Conservation (phyloP, 1,284 basidiomycete species). For the Ustanciosporium gigantosporum region DNA sequence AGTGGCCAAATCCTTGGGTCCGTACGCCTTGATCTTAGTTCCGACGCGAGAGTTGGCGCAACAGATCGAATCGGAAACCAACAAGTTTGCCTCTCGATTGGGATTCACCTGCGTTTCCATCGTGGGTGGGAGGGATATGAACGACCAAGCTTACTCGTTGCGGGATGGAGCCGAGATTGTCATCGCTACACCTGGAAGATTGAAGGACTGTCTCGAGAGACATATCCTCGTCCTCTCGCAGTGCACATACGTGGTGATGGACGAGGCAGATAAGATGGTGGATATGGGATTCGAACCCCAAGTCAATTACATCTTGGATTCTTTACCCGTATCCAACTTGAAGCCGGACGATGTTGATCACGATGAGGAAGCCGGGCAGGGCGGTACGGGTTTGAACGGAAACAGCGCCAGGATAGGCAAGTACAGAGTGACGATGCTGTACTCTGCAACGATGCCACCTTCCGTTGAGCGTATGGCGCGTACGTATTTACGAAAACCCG, state of each 20-base stretch:
- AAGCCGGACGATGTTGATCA: conserved; percentile 70
- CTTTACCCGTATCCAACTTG: conserved; percentile 81
- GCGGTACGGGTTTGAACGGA: conserved; percentile 12
- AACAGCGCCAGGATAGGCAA: conserved; percentile 35
- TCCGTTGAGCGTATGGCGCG: conserved; percentile 90
- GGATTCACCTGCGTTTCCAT: conserved; percentile 94
- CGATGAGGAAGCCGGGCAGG: conserved; percentile 52
- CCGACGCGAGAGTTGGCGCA: conserved; percentile 97
- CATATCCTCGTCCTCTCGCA: conserved; percentile 92
- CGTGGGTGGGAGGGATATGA: conserved; percentile 87
- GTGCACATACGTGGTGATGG: conserved; percentile 98
- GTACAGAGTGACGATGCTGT: conserved; percentile 69
- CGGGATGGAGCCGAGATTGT: conserved; percentile 96
- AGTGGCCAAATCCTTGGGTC: conserved; percentile 88
- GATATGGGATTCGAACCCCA: conserved; percentile 94
- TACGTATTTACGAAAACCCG: conserved; percentile 89
- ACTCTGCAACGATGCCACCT: conserved; percentile 97
- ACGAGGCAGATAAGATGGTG: conserved; percentile 99
- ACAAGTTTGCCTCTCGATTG: conserved; percentile 83
- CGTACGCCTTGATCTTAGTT: conserved; percentile 88
- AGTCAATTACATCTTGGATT: conserved; percentile 91
- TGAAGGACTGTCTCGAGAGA: conserved; percentile 95
- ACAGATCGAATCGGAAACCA: conserved; percentile 90
- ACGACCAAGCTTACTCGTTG: conserved; percentile 95
- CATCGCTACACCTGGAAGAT: conserved; percentile 94